Conservation (phyloP, 208 protist species). For the Acanthamoeba quina region DNA sequence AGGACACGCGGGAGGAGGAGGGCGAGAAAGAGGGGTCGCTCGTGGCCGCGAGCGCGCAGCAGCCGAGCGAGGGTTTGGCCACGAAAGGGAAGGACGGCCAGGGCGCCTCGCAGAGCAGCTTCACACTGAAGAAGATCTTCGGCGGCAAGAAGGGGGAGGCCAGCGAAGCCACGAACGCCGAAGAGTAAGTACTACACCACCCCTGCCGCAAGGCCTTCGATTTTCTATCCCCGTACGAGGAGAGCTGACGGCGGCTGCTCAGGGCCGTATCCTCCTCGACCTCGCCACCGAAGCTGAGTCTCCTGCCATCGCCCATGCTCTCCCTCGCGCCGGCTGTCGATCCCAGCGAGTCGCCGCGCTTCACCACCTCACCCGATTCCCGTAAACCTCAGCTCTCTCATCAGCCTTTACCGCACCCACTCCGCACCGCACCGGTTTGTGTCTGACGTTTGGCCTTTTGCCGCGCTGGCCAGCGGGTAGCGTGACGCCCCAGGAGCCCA, state of each 20-base stretch:
- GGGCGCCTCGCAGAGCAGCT: background rate
- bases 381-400: background rate
- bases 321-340: background rate
- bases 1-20: background rate
- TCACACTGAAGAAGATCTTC: conserved; percentile 48
- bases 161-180: background rate
- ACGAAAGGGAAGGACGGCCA: background rate
- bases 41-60: background rate
- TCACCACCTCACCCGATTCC: background rate
- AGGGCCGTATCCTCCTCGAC: background rate
- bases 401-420: background rate
- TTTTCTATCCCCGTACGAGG: background rate
- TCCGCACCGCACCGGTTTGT: background rate
- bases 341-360: background rate
- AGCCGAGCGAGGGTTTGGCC: background rate
- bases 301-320: background rate
- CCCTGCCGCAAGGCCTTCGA: background rate
- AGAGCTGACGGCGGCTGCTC: background rate
- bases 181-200: background rate
- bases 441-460: background rate
- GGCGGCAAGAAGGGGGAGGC: conserved; percentile 26
- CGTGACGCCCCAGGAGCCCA: background rate
- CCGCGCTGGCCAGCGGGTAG: background rate
- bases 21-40: background rate
- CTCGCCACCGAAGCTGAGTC: background rate